Percentiles rank a stretch among this genome's conserved stretches.
phyloP scores from a whole-genome alignment of 1,284 basidiomycete genomes.

The Chalciporus piperatoides region DNA sequence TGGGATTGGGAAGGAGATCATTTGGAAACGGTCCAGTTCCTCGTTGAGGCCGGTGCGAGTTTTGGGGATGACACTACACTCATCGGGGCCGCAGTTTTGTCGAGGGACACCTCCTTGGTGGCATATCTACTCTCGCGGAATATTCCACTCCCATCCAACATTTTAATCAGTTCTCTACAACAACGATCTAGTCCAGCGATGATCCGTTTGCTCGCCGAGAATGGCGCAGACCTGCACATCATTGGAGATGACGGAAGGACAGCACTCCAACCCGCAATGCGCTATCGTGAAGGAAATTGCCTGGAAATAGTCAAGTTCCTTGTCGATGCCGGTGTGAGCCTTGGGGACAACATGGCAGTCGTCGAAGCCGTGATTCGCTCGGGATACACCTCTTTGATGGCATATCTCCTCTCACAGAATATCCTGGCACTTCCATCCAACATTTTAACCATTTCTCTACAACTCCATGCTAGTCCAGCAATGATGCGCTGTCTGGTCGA shows the following conservation, averaged over 20 bases:
- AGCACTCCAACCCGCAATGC: too few relatives aligned
- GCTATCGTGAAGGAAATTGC: too few relatives aligned
- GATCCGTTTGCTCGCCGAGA: background rate
- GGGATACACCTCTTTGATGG: background rate
- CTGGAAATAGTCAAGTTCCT: too few relatives aligned
- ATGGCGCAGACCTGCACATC: background rate
- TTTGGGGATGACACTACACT: background rate
- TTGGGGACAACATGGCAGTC: too few relatives aligned
- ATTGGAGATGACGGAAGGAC: too few relatives aligned
- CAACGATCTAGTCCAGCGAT: background rate
- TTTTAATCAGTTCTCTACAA: background rate
- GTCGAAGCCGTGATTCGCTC: too few relatives aligned
- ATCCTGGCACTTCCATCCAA: background rate
- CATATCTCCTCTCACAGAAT: background rate
- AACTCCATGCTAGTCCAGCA: background rate
- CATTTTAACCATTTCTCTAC: background rate
- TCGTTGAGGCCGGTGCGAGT: background rate
- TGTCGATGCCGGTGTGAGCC: too few relatives aligned
- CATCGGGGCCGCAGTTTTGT: background rate
- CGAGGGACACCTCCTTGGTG: background rate
- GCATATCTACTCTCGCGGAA: background rate
- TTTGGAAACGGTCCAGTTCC: background rate
- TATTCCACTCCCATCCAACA: constrained; percentile 1
- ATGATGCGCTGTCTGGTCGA: background rate
- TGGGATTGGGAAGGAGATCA: background rate